Evolutionary conservation across 2,329 filamentous ascomycete species (phyloP).

Genomic region (Lojkania enalia): DNA sequence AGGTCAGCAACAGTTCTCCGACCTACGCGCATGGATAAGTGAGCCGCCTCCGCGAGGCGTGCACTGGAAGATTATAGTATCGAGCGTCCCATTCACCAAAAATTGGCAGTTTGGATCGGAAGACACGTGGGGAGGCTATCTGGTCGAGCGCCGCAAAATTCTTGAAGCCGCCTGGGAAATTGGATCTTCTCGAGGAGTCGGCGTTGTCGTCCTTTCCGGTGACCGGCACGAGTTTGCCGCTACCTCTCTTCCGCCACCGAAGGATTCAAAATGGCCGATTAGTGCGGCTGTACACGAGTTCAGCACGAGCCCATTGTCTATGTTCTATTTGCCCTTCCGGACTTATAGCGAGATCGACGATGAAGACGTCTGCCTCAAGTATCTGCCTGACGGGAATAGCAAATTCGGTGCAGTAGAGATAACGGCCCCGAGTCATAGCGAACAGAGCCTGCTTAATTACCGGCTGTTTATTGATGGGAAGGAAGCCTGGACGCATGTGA

Average conservation of each 20-base stretch:
- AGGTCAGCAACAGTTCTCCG: conserved; percentile 74
- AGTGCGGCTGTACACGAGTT: conserved; percentile 75
- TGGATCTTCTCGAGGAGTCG: conserved; percentile 68
- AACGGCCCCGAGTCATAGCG: conserved; percentile 63
- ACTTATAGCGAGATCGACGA: conserved; percentile 82
- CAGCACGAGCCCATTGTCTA: conserved; percentile 85
- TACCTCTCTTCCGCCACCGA: conserved; percentile 69
- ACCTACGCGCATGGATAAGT: conserved; percentile 76
- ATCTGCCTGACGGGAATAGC: conserved; percentile 80
- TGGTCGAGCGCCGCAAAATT: conserved; percentile 75
- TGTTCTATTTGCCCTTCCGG: conserved; percentile 86
- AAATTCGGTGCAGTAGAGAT: conserved; percentile 89
- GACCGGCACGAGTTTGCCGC: conserved; percentile 98
- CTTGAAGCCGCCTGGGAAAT: conserved; percentile 93
- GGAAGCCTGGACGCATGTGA: conserved; percentile 70
- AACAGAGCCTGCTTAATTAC: conserved; percentile 77
- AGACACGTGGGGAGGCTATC: conserved; percentile 94
- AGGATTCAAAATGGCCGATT: conserved; percentile 59
- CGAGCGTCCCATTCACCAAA: conserved; percentile 92
- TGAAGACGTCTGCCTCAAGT: conserved; percentile 84
- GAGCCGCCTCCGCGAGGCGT: conserved; percentile 74
- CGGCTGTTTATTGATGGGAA: conserved; percentile 79
- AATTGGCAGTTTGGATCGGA: conserved; percentile 89
- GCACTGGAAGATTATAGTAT: conserved; percentile 91
- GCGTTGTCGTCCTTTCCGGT: conserved; percentile 82